Evolutionary conservation across 805 yeast genomes (phyloP).

Genomic region (Nakazawaea ernobii): DNA sequence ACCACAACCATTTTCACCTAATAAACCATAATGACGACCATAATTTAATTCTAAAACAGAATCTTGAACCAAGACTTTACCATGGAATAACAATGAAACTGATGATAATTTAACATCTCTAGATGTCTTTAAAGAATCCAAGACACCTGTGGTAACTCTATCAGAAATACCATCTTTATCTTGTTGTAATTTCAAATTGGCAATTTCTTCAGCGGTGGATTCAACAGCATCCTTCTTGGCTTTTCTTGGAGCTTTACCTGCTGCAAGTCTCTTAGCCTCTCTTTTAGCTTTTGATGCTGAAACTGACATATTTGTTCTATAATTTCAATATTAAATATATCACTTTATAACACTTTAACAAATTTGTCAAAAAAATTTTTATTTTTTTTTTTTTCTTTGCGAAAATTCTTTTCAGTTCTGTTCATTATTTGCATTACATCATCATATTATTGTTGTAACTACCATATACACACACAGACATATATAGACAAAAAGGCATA

Average conservation of each 20-base stretch:
- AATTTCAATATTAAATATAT: neutral
- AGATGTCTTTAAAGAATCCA: constrained; percentile 82
- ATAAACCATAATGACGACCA: constrained; percentile 95
- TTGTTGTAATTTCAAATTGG: constrained; percentile 84
- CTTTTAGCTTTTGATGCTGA: constrained; percentile 97
- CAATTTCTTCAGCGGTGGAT: constrained; percentile 67
- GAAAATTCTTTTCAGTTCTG: neutral
- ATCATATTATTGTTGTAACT: too few species aligned
- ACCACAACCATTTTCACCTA: constrained; percentile 99
- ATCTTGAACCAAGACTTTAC: constrained; percentile 93
- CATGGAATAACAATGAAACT: constrained; percentile 91
- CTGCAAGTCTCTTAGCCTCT: constrained; percentile 92
- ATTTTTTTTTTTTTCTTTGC: neutral
- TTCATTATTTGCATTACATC: too few species aligned
- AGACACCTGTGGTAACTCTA: constrained; percentile 96
- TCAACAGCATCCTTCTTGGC: constrained; percentile 54
- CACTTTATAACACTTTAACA: neutral
- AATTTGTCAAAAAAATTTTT: neutral
- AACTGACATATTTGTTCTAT: constrained; percentile 32
- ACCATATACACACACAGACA: too few species aligned
- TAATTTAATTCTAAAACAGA: constrained; percentile 87
- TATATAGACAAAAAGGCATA: too few species aligned
- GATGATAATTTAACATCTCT: constrained; percentile 92
- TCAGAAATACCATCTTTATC: constrained; percentile 93
- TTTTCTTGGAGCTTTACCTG: constrained; percentile 65